Percentiles rank a stretch among this genome's conserved stretches.
These are phyloP conservation scores for Prunella vulgaris DNA, from an alignment of 257 asterid genomes.

Conservation along the genomic window DNA sequence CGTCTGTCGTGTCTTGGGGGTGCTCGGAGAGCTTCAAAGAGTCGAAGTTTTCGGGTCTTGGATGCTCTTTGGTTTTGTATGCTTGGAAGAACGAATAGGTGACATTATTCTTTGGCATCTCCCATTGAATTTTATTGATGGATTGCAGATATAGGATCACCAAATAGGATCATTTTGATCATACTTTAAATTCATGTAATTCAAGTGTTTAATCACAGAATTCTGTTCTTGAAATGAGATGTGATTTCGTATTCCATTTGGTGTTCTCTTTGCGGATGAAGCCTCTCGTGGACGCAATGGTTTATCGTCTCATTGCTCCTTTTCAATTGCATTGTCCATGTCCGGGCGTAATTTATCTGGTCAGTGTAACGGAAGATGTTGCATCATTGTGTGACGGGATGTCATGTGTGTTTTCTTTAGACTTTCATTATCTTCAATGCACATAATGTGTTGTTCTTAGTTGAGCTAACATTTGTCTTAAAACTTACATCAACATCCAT, in stretches of 20 bases:
- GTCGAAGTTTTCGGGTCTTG: slow-evolving; percentile 40
- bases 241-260: not conserved
- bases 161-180: not conserved
- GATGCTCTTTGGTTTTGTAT: slow-evolving; percentile 61
- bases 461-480: not conserved
- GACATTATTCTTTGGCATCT: slow-evolving; percentile 19
- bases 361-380: too few species aligned
- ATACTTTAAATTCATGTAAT: slow-evolving; percentile 8
- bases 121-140: slow-evolving; percentile 12
- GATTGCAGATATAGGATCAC: not conserved
- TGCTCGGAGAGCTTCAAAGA: slow-evolving; percentile 39
- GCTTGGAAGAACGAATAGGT: slow-evolving; percentile 80
- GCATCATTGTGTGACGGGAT: too few species aligned
- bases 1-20: slow-evolving; percentile 42
- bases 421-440: too few species aligned
- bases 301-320: too few species aligned
- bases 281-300: too few species aligned
- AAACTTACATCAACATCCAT: not conserved
- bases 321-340: too few species aligned
- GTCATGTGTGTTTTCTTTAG: too few species aligned
- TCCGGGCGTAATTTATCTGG: too few species aligned
- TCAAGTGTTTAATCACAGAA: not conserved
- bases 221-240: not conserved
- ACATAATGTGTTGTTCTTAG: not conserved
- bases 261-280: too few species aligned